Evolutionary conservation across 805 yeast species (phyloP).

Genomic region (Sugiyamaella qingdaonensis): DNA sequence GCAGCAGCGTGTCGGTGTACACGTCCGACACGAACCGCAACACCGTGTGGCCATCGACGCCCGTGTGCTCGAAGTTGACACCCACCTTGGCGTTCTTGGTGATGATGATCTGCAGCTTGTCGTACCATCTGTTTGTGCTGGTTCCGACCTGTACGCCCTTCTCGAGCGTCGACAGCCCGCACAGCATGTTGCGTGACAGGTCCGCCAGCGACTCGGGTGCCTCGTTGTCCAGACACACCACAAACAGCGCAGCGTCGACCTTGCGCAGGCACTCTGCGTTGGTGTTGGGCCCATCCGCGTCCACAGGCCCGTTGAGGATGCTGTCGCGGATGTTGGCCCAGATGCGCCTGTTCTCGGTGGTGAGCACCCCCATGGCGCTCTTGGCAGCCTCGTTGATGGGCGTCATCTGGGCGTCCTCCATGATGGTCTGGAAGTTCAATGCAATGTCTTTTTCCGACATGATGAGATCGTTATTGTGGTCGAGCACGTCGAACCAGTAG

Average conservation of each 20-base stretch:
- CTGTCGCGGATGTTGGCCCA: slow-evolving; percentile 72
- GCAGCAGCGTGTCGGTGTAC: slow-evolving; percentile 82
- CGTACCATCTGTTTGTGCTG: slow-evolving; percentile 93
- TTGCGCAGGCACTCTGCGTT: slow-evolving; percentile 70
- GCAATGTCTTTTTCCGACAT: slow-evolving; percentile 72
- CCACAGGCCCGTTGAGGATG: slow-evolving; percentile 30
- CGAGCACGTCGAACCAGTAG: slow-evolving; percentile 92
- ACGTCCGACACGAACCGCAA: slow-evolving; percentile 83
- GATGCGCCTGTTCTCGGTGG: slow-evolving; percentile 81
- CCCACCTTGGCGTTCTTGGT: slow-evolving; percentile 91
- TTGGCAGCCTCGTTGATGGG: slow-evolving; percentile 58
- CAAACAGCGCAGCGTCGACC: slow-evolving; percentile 76
- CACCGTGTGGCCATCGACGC: slow-evolving; percentile 94
- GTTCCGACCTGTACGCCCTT: slow-evolving; percentile 91
- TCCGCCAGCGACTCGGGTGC: slow-evolving; percentile 53
- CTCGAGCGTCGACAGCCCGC: slow-evolving; percentile 75
- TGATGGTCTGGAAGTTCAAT: slow-evolving; percentile 67
- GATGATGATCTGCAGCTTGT: slow-evolving; percentile 80
- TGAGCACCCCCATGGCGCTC: slow-evolving; percentile 81
- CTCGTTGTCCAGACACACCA: slow-evolving; percentile 78
- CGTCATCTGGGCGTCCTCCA: slow-evolving; percentile 59
- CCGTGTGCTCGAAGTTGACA: slow-evolving; percentile 84
- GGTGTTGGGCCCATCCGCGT: slow-evolving; percentile 32
- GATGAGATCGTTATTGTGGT: slow-evolving; percentile 63
- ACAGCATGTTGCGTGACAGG: slow-evolving; percentile 76